These are phyloP conservation scores for Ceratocystis alfenasii DNA, from an alignment of 2,329 filamentous ascomycete genomes.

Conservation along the genomic window DNA sequence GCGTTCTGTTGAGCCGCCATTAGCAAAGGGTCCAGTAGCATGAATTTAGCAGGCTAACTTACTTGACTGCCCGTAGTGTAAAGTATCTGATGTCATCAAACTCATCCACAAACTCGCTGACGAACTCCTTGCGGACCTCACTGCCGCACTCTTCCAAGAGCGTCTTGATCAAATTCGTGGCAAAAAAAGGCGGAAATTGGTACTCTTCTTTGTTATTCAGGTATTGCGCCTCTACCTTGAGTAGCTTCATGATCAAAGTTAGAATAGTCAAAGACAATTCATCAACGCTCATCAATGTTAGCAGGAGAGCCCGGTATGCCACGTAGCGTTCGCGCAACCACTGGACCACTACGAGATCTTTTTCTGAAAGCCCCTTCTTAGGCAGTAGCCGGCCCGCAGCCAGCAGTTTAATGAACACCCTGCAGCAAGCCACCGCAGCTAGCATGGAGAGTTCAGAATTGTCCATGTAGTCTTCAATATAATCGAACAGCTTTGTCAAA, in stretches of 20 bases:
- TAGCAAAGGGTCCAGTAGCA: background rate
- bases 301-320: constrained; percentile 55
- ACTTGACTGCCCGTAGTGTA: constrained; percentile 64
- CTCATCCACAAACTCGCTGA: constrained; percentile 63
- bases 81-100: constrained; percentile 79
- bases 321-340: constrained; percentile 68
- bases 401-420: constrained; percentile 72
- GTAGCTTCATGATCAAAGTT: constrained; percentile 67
- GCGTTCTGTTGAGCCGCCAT: constrained; percentile 26
- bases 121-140: constrained; percentile 57
- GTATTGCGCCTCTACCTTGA: constrained; percentile 65
- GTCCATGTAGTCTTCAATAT: constrained; percentile 36
- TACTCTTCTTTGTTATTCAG: constrained; percentile 50
- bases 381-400: constrained; percentile 58
- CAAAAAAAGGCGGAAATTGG: constrained; percentile 44
- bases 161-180: constrained; percentile 30
- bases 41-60: constrained; percentile 30
- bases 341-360: constrained; percentile 58
- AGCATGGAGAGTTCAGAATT: constrained; percentile 48
- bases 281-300: constrained; percentile 50
- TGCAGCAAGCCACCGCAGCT: constrained; percentile 69
- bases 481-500: constrained; percentile 58
- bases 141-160: constrained; percentile 49
- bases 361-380: constrained; percentile 54
- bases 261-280: constrained; percentile 58